Conservation (phyloP, 768 basidiomycete genomes). For the Lactarius quietus region DNA sequence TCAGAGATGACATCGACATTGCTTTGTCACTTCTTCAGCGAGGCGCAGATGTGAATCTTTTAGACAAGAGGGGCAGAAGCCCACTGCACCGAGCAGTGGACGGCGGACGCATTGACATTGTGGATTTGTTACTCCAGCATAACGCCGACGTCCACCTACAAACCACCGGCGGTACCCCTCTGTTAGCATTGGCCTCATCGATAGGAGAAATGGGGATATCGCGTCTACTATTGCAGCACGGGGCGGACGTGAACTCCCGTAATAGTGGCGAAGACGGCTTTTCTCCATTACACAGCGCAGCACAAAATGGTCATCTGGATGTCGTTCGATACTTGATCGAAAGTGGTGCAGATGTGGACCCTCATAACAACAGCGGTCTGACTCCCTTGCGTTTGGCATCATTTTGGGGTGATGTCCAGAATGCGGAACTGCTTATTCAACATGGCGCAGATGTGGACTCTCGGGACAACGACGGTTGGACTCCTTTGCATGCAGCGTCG, state of each 20-base stretch:
- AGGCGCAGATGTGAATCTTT: not conserved
- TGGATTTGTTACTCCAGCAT: constrained; percentile 1
- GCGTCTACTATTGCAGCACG: not conserved
- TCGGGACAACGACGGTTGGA: no score
- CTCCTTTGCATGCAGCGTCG: no score
- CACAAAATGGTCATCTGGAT: not conserved
- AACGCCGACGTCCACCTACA: not conserved
- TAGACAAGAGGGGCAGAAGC: not conserved
- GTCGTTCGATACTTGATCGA: not conserved
- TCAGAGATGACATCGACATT: not conserved
- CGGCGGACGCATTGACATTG: not conserved
- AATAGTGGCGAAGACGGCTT: not conserved
- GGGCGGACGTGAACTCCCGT: not conserved
- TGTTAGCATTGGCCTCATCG: not conserved
- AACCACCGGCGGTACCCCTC: not conserved
- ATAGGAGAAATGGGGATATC: not conserved
- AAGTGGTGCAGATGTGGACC: no score
- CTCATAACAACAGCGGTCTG: no score
- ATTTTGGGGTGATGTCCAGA: no score
- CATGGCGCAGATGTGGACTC: no score
- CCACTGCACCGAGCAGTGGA: not conserved
- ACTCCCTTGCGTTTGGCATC: no score
- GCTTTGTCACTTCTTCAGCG: not conserved
- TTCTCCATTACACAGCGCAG: not conserved
- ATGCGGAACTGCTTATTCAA: no score